A percentile compares a stretch with the other conserved stretches of the same genome.
phyloP scores from a whole-genome alignment of 2,329 filamentous ascomycete species.

The Trichoderma atroviride region DNA sequence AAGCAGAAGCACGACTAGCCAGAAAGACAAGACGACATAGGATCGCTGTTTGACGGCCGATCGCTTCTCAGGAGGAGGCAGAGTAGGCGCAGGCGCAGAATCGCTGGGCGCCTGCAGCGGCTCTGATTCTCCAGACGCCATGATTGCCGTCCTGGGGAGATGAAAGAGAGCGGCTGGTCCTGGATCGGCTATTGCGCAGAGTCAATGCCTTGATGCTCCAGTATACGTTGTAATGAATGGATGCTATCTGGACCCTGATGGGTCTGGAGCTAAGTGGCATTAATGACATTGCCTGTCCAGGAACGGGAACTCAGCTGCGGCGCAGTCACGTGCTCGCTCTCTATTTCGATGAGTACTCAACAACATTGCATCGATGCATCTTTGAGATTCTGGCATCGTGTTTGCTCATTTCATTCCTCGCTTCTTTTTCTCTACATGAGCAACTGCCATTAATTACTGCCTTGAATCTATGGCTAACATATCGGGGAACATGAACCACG shows the following conservation, averaged over 20 bases:
- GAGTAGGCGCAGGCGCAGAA: constrained; percentile 33
- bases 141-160: constrained; percentile 23
- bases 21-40: constrained; percentile 83
- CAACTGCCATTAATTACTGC: neutral
- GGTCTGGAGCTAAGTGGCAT: constrained; percentile 16
- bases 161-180: neutral
- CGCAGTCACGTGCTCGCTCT: constrained; percentile 16
- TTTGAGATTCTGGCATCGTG: too few species aligned
- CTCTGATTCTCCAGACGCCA: constrained; percentile 24
- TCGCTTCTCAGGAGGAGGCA: constrained; percentile 76
- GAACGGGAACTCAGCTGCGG: neutral
- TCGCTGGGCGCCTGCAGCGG: constrained; percentile 28
- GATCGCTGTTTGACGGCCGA: constrained; percentile 70
- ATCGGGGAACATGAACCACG: neutral
- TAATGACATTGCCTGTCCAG: neutral
- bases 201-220: neutral
- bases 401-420: neutral
- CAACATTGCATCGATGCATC: neutral
- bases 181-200: constrained; percentile 3
- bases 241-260: neutral
- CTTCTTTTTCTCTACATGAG: neutral
- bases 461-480: neutral
- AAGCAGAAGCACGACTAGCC: constrained; percentile 79
- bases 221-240: neutral
- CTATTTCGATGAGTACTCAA: neutral